Percentiles rank a stretch among this genome's conserved stretches.
These are phyloP conservation scores for Xenoacremonium recifei DNA, from an alignment of 2,329 filamentous ascomycete genomes.

Conservation along the genomic window DNA sequence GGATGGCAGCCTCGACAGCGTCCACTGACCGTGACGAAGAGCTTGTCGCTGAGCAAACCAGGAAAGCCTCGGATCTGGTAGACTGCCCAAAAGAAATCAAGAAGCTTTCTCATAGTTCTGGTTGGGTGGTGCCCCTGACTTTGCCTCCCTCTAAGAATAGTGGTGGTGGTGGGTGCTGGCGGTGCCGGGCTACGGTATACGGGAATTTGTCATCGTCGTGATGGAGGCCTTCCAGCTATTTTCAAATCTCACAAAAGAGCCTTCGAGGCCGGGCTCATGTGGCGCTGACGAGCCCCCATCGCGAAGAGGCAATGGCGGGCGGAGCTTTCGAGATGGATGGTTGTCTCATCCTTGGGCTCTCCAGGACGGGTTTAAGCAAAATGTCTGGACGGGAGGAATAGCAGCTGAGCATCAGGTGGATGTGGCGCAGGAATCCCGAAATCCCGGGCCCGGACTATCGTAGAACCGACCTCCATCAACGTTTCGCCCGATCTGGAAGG, in stretches of 20 bases:
- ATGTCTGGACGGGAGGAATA: neutral
- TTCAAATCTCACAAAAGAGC: slow-evolving; percentile 4
- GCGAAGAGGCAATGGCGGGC: too few relatives aligned
- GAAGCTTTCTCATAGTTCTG: slow-evolving; percentile 9
- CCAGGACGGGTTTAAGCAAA: too few relatives aligned
- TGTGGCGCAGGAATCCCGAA: slow-evolving; percentile 15
- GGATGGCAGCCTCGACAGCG: too few relatives aligned
- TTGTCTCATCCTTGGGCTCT: slow-evolving; percentile 22
- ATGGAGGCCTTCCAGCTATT: slow-evolving; percentile 9
- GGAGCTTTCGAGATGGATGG: slow-evolving; percentile 22
- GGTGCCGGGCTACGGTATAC: too few relatives aligned
- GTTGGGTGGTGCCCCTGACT: slow-evolving; percentile 29
- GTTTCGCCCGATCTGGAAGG: slow-evolving; percentile 19
- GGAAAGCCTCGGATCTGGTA: too few relatives aligned
- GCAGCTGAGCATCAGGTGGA: slow-evolving; percentile 4
- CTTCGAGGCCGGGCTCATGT: slow-evolving; percentile 6
- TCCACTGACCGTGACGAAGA: too few relatives aligned
- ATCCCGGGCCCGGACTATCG: neutral
- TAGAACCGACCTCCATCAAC: neutral
- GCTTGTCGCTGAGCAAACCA: too few relatives aligned
- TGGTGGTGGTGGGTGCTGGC: slow-evolving; percentile 3
- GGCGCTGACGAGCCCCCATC: slow-evolving; percentile 14
- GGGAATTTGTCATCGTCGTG: slow-evolving; percentile 1
- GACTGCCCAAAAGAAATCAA: too few relatives aligned
- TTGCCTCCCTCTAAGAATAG: slow-evolving; percentile 29